Percentiles rank a stretch among this genome's conserved stretches.
phyloP scores from a whole-genome alignment of 2,329 filamentous ascomycete species.

The Didymella pomorum region DNA sequence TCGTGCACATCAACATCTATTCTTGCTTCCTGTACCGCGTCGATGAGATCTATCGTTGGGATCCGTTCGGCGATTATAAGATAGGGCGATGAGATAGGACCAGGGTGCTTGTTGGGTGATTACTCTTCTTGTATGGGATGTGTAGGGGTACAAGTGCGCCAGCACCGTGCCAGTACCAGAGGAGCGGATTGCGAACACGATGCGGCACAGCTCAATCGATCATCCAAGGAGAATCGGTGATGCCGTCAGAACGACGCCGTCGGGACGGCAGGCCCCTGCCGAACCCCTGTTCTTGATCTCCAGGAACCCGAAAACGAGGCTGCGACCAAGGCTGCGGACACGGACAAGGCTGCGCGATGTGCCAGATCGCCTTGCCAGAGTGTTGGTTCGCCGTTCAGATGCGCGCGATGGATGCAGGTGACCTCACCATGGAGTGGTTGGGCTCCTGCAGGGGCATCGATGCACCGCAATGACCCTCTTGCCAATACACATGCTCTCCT shows the following conservation, averaged over 20 bases:
- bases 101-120: slow-evolving; percentile 14
- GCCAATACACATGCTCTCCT: not conserved
- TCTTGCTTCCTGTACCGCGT: slow-evolving; percentile 9
- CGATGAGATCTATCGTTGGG: no score
- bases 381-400: slow-evolving; percentile 12
- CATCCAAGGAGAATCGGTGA: not conserved
- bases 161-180: not conserved
- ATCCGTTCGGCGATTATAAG: slow-evolving; percentile 10
- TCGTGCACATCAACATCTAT: slow-evolving; percentile 14
- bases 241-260: not conserved
- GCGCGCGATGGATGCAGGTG: slow-evolving; percentile 10
- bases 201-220: not conserved
- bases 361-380: slow-evolving; percentile 5
- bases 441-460: not conserved
- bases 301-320: slow-evolving; percentile 20
- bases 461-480: not conserved
- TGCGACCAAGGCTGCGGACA: slow-evolving; percentile 5
- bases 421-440: slow-evolving; percentile 4
- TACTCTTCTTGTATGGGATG: slow-evolving; percentile 1
- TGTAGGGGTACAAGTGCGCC: not conserved
- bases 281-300: slow-evolving; percentile 14
- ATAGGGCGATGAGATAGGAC: slow-evolving; percentile 8
- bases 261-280: slow-evolving; percentile 14
- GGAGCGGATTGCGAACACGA: slow-evolving; percentile 1
- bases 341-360: slow-evolving; percentile 13